Evolutionary conservation across 2,329 filamentous ascomycete species (phyloP).

Genomic region (Colletotrichum neosansevieriae): DNA sequence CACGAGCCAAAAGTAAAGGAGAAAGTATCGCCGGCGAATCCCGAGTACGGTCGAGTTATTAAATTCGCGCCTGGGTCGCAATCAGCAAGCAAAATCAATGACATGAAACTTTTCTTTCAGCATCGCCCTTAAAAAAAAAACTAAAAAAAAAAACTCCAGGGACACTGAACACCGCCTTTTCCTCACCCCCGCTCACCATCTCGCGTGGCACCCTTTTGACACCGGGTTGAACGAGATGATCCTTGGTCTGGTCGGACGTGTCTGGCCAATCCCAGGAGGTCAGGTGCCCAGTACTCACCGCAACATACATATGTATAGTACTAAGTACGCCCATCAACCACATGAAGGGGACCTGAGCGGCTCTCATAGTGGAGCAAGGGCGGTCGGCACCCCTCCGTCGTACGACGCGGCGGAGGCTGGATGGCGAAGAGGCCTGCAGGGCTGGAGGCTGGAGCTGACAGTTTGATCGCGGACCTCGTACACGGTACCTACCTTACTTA

Average conservation of each 20-base stretch:
- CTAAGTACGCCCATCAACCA: too few species aligned
- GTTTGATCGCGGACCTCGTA: slow-evolving; percentile 7
- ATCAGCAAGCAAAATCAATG: not conserved
- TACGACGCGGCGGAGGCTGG: slow-evolving; percentile 11
- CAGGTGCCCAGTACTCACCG: slow-evolving; percentile 18
- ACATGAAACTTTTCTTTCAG: slow-evolving; percentile 16
- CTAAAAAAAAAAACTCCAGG: not conserved
- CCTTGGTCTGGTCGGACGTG: not conserved
- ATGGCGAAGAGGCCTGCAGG: not conserved
- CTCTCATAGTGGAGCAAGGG: slow-evolving; percentile 21
- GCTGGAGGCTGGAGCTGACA: slow-evolving; percentile 11
- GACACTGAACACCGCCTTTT: slow-evolving; percentile 30
- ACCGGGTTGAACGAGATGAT: slow-evolving; percentile 8
- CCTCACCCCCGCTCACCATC: not conserved
- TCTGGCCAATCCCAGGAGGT: slow-evolving; percentile 5
- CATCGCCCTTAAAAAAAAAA: not conserved
- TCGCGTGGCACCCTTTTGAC: slow-evolving; percentile 24
- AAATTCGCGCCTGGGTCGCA: not conserved
- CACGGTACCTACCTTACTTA: slow-evolving; percentile 20
- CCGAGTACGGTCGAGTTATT: not conserved
- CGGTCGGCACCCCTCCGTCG: slow-evolving; percentile 36
- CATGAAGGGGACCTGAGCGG: not conserved
- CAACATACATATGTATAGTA: too few species aligned
- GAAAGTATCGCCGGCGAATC: not conserved
- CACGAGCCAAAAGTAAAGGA: not conserved